Base-by-base conservation (phyloP, 2,329 filamentous ascomycete genomes). In the Didymella segeticola region DNA sequence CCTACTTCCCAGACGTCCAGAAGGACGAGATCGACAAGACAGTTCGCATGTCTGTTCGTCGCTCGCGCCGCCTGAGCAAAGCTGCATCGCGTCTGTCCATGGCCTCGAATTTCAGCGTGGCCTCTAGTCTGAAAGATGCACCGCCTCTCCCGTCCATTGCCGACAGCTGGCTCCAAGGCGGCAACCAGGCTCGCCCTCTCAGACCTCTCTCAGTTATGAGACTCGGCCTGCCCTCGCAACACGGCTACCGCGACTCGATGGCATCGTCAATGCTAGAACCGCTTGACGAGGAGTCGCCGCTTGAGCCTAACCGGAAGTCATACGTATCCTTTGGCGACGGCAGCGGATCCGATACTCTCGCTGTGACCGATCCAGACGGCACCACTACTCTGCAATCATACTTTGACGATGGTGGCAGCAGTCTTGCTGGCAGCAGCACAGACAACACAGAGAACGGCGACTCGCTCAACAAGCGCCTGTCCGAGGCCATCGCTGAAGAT, bases 81-180 rank as follows among this genome's bases (percentile, higher is more conserved):
- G 91, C 96, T 62, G 93, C 96, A 62, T 96, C 91, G 73, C 90
- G 93, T 25, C 82, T 99, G 54, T 97, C 93, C 71, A 93, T 96
- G 60, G 91, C 93, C 14, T 98, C 93, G 75, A 98, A 90, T 70
- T 83, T 93, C 66, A 98, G 95, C 77, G 90, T 93, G 69, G 91
- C 93, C 26, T 97, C 93, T 3, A 97, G 90, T 72, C 80, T 97
- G 50, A 90, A 89, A 69, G 93, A 98, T 78, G 93, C 93, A 3
- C 95, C 95, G 10, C 93, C 95, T 1, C 91, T 99, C 58, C 95
- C 95, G 1, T 96, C 90, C 36, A 98, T 99, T 66, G 93, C 93
- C 39, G 93, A 98, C 76, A 89, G 87, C 43, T 99, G 93, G 93
- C 82, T 97, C 31, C 89, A 72, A 45, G 66, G 83, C 52, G 82